Evolutionary conservation across 805 yeast species (phyloP).

Genomic region (Suhomyces sp.): DNA sequence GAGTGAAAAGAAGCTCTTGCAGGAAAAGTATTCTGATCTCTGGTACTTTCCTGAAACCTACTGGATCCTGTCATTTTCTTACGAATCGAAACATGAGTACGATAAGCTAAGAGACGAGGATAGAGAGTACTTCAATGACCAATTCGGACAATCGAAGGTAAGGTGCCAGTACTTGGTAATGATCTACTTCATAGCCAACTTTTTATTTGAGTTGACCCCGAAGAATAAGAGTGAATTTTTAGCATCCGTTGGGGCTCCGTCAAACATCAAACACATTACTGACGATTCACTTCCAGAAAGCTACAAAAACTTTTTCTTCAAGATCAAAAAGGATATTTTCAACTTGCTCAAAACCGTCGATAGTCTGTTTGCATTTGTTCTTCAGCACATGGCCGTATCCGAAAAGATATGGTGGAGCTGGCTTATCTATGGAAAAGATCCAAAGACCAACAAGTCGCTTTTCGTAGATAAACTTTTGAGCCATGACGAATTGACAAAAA

Average conservation of each 20-base stretch:
- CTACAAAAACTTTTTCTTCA: constrained; percentile 16
- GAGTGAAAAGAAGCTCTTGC: constrained; percentile 13
- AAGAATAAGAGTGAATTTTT: constrained; percentile 21
- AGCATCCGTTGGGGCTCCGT: constrained; percentile 20
- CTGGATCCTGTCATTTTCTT: constrained; percentile 31
- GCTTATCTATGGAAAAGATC: constrained; percentile 37
- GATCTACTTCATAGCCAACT: constrained; percentile 27
- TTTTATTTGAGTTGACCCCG: constrained; percentile 28
- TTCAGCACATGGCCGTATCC: constrained; percentile 23
- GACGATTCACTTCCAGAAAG: constrained; percentile 28
- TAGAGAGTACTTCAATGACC: constrained; percentile 19
- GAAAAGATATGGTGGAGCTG: constrained; percentile 42
- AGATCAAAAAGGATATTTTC: constrained; percentile 27
- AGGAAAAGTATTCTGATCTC: constrained; percentile 15
- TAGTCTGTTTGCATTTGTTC: constrained; percentile 21
- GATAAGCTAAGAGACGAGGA: constrained; percentile 22
- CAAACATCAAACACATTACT: constrained; percentile 33
- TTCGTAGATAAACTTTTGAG: constrained; percentile 21
- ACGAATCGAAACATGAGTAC: constrained; percentile 5
- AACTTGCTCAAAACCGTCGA: constrained; percentile 21
- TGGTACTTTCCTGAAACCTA: constrained; percentile 37
- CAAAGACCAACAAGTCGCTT: constrained; percentile 26
- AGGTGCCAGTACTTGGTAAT: constrained; percentile 28
- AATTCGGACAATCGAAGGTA: constrained; percentile 24
- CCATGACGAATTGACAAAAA: constrained; percentile 17